These are phyloP conservation scores for Lichtheimia corymbifera DNA, from an alignment of 371 early-diverging fungal genomes.

Conservation along the genomic window DNA sequence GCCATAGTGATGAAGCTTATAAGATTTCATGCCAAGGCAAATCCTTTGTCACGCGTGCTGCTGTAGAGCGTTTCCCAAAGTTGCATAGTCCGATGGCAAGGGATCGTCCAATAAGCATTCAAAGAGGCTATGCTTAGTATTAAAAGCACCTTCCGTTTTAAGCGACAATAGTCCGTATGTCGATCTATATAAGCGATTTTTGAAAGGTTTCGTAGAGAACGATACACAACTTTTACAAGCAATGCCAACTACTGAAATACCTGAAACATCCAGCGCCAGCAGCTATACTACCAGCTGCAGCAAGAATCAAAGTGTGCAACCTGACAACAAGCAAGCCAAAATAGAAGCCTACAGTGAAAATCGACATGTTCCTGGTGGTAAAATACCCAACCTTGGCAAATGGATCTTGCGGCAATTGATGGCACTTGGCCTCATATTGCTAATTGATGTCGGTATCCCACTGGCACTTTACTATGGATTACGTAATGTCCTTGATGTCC, in stretches of 20 bases:
- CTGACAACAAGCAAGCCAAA: too few relatives aligned
- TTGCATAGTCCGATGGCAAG: too few relatives aligned
- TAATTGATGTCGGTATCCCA: constrained; percentile 38
- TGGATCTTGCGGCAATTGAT: neutral
- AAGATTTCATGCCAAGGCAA: too few relatives aligned
- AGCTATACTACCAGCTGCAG: neutral
- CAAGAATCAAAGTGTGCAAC: neutral
- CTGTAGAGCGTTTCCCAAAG: too few relatives aligned
- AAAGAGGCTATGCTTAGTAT: too few relatives aligned
- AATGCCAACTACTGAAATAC: neutral
- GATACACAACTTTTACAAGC: neutral
- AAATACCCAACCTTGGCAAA: constrained; percentile 4
- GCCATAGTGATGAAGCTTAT: too few relatives aligned
- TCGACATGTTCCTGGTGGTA: constrained; percentile 3
- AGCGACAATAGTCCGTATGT: neutral
- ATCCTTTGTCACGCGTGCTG: too few relatives aligned
- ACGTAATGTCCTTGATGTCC: constrained; percentile 22
- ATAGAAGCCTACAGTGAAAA: too few relatives aligned
- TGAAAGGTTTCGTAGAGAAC: too few relatives aligned
- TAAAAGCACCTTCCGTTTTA: neutral
- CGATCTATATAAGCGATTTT: neutral
- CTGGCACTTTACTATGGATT: constrained; percentile 39
- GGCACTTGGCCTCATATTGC: constrained; percentile 16
- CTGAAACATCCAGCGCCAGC: neutral
- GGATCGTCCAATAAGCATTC: too few relatives aligned